Conservation (phyloP, 2,329 filamentous ascomycete genomes). For the Aaosphaeria pasadenensis region DNA sequence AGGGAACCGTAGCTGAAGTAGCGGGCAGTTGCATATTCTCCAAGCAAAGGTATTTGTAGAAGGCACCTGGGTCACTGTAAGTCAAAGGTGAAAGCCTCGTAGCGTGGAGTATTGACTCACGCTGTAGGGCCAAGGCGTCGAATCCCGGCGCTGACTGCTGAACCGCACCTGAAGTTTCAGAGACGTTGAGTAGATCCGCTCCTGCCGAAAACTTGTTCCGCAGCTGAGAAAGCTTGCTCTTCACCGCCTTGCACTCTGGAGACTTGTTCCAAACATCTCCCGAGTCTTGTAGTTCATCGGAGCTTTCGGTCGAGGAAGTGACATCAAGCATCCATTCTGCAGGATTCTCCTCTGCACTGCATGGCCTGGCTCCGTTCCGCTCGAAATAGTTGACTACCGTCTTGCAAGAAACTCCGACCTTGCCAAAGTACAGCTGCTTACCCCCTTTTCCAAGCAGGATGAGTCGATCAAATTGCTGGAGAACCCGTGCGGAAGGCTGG, state of each 20-base stretch:
- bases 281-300: background rate
- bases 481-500: slow-evolving; percentile 85
- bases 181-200: background rate
- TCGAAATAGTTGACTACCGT: slow-evolving; percentile 70
- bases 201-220: background rate
- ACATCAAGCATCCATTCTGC: slow-evolving; percentile 69
- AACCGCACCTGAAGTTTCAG: background rate
- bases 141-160: background rate
- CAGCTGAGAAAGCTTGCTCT: background rate
- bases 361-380: slow-evolving; percentile 60
- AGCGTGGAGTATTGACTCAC: background rate
- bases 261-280: background rate
- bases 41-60: too few relatives aligned
- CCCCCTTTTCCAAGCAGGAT: slow-evolving; percentile 72
- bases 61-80: background rate
- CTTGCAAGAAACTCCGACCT: slow-evolving; percentile 66
- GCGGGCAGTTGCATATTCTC: too few relatives aligned
- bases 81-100: background rate
- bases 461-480: slow-evolving; percentile 79
- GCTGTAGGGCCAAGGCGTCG: background rate
- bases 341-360: slow-evolving; percentile 66
- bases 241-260: slow-evolving; percentile 1
- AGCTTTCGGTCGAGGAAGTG: slow-evolving; percentile 1
- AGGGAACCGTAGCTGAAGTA: too few relatives aligned
- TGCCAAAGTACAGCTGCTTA: slow-evolving; percentile 72